Base-by-base conservation (phyloP, 2,329 filamentous ascomycete genomes). In the Xylaria sp. region DNA sequence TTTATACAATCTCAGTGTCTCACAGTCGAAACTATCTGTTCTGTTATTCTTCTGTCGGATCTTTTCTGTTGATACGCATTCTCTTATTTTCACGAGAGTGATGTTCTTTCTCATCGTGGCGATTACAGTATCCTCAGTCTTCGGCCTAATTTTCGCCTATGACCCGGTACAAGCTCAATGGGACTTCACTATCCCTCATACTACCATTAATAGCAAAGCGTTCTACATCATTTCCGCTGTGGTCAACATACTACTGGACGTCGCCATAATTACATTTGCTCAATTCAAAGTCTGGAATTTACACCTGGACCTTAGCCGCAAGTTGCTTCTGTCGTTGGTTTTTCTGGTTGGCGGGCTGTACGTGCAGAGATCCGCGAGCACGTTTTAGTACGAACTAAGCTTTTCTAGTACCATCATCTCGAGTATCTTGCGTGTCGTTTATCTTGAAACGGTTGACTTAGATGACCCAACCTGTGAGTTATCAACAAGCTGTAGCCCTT, bases 121-220 rank as follows among this genome's bases (percentile, higher is more conserved):
- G 8, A 4, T 12, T 7, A 31, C 41, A 1, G 18, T 59, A 9
- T 10, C 20, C 10, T 58, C 55, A 15, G 15, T 52, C 1, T 46
- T 59, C 23, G 28, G 55, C 23, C 55, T 65, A 7, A 59, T 58
- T 23, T 60, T 65, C 28, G 10, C 44, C 34, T 28, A 41, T 31
- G 54, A 48, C 28, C 55, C 63, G 6, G 55, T 65, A 12, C n/a
- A 31, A 15, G 55, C 55, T 4, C 63, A 60, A 18, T 65, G 63
- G 63, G 37, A 52, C 15, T 2, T 59, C 6, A 51, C 20, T 23
- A 28, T 60, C 4, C 55, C 55, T 20, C 46, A 60, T 9, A 65
- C 55, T 1, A 54, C 7, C 15, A 60, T 65, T 31, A 25, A 60
- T 2, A 46, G 23, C 1, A 46, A 25, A n/a, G 20, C 46, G 15